Evolutionary conservation across 192 early-diverging fungal genomes (phyloP).

Genomic region (Coemansia aciculifera): DNA sequence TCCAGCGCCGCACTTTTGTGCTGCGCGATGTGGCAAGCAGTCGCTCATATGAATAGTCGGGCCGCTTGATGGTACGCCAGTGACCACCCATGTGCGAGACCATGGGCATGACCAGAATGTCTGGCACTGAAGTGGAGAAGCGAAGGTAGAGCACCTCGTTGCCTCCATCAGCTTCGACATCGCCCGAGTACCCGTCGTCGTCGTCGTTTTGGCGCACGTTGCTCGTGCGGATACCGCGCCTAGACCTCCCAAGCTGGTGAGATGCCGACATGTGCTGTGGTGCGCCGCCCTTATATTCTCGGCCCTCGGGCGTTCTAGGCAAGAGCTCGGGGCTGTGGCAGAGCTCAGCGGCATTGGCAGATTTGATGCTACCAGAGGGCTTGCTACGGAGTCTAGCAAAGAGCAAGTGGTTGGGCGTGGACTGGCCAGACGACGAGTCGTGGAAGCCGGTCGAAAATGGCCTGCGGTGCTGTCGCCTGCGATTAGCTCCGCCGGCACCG

Average conservation of each 20-base stretch:
- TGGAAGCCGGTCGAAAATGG: constrained; percentile 16
- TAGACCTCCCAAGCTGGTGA: neutral
- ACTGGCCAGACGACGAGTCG: constrained; percentile 38
- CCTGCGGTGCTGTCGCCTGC: constrained; percentile 9
- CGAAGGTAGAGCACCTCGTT: constrained; percentile 5
- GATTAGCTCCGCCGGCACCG: constrained; percentile 2
- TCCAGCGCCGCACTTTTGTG: constrained; percentile 34
- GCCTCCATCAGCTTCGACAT: constrained; percentile 4
- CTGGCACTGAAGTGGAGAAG: constrained; percentile 29
- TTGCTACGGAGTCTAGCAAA: constrained; percentile 22
- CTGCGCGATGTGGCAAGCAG: constrained; percentile 28
- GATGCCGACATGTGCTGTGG: constrained; percentile 8
- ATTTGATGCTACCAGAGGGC: constrained; percentile 11
- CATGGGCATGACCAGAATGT: constrained; percentile 25
- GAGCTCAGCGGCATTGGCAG: constrained; percentile 3
- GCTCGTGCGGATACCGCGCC: neutral
- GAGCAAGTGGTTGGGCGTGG: constrained; percentile 25
- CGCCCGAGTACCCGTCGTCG: neutral
- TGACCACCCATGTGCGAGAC: constrained; percentile 16
- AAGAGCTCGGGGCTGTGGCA: constrained; percentile 13
- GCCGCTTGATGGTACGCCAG: constrained; percentile 16
- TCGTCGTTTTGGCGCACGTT: neutral
- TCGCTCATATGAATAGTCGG: constrained; percentile 38
- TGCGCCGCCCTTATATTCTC: neutral
- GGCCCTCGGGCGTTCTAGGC: constrained; percentile 2